phyloP scores from a whole-genome alignment of 441 rosid species.

The Euphorbia schlechtendalii region DNA sequence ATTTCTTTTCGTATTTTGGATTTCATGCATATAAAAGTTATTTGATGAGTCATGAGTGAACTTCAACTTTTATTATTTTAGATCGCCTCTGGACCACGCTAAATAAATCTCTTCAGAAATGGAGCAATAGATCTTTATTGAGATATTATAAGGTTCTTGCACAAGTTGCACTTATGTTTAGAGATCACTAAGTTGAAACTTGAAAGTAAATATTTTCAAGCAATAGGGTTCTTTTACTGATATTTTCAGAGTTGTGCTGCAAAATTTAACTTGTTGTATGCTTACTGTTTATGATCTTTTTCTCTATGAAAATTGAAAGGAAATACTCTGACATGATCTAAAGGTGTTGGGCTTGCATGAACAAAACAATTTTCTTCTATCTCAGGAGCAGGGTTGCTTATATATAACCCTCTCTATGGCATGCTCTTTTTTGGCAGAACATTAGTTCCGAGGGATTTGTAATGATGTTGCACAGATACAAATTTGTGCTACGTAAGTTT shows the following conservation, averaged over 20 bases:
- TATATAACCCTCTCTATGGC: not conserved
- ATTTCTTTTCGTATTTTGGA: no score
- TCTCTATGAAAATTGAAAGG: no score
- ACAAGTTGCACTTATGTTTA: no score
- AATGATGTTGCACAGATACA: no score
- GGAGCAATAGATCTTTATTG: not conserved
- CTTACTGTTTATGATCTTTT: no score
- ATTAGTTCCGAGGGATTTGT: not conserved
- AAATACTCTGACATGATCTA: not conserved
- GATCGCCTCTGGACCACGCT: no score
- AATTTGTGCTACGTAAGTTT: no score
- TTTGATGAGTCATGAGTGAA: not conserved
- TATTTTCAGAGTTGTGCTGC: not conserved
- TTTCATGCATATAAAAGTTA: not conserved
- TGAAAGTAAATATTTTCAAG: not conserved
- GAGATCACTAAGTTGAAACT: not conserved
- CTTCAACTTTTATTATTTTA: not conserved
- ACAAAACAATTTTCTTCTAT: no score
- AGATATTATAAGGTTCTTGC: not conserved
- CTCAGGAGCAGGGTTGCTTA: not conserved
- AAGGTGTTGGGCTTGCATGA: no score
- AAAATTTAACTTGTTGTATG: not conserved
- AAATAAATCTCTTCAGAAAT: no score
- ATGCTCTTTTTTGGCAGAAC: not conserved
- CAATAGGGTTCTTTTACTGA: not conserved